Evolutionary conservation across 164 flowering plant species (phyloP).

Genomic region (Warburgia ugandensis): DNA sequence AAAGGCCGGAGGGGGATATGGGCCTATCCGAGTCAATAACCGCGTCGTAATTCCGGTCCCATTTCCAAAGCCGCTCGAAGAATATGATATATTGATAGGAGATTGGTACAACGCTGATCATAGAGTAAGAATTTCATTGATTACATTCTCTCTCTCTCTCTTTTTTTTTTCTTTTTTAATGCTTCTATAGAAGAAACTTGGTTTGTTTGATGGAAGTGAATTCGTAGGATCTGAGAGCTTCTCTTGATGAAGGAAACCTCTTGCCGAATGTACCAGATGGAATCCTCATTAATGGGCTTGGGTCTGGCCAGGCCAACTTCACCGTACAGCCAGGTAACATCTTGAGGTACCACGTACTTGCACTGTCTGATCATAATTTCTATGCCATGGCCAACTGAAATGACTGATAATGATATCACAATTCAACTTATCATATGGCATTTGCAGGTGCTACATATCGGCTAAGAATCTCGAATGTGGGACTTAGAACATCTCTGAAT

Average conservation of each 20-base stretch:
- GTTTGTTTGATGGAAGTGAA: background rate
- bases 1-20: conserved; percentile 50
- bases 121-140: conserved; percentile 5
- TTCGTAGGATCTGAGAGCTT: conserved; percentile 32
- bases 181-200: background rate
- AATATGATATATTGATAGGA: conserved; percentile 36
- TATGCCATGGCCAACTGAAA: background rate
- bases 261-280: conserved; percentile 79
- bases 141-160: background rate
- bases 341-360: background rate
- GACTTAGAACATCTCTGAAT: conserved; percentile 29
- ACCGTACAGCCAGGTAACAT: conserved; percentile 68
- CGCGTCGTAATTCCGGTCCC: conserved; percentile 30
- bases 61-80: conserved; percentile 37
- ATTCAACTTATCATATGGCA: too few species aligned
- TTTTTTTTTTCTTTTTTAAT: background rate
- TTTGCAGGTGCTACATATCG: conserved; percentile 30
- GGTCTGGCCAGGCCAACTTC: conserved; percentile 54
- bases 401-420: too few species aligned
- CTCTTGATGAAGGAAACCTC: conserved; percentile 44
- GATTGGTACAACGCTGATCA: conserved; percentile 51
- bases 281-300: conserved; percentile 69
- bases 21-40: conserved; percentile 27
- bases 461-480: conserved; percentile 42
- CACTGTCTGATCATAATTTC: background rate